Conservation (phyloP, 306 rosid genomes). For the Psophocarpus tetragonolobus region DNA sequence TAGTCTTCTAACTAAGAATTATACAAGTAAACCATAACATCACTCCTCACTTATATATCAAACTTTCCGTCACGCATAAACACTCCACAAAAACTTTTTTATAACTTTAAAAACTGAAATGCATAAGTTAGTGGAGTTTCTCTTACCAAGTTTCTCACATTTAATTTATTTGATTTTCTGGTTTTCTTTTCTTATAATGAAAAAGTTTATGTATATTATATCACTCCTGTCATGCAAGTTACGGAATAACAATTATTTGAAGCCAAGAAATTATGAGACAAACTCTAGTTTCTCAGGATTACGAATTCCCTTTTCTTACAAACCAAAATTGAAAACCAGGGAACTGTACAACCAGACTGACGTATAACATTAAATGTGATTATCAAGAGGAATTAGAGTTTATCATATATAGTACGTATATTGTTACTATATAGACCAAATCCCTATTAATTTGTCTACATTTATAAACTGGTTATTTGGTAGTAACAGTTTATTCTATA, state of each 20-base stretch:
- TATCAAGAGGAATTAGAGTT: background rate
- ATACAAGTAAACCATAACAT: no score
- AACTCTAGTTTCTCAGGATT: background rate
- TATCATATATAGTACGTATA: background rate
- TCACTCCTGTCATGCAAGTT: background rate
- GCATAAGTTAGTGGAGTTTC: no score
- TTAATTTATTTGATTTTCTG: background rate
- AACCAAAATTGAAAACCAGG: background rate
- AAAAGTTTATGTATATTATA: background rate
- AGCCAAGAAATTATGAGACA: background rate
- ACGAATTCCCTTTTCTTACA: background rate
- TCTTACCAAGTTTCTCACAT: no score
- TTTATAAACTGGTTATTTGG: constrained; percentile 29
- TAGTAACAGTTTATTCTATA: constrained; percentile 34
- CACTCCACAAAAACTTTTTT: no score
- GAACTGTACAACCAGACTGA: background rate
- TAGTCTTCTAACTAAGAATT: background rate
- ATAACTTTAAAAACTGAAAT: no score
- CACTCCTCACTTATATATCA: no score
- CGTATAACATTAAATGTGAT: background rate
- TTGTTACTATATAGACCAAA: constrained; percentile 4
- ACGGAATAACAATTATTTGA: background rate
- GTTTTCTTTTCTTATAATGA: background rate
- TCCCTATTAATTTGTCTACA: constrained; percentile 21
- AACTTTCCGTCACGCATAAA: no score